phyloP scores from a whole-genome alignment of 2,329 filamentous ascomycete genomes.

The Xylaria sp. region DNA sequence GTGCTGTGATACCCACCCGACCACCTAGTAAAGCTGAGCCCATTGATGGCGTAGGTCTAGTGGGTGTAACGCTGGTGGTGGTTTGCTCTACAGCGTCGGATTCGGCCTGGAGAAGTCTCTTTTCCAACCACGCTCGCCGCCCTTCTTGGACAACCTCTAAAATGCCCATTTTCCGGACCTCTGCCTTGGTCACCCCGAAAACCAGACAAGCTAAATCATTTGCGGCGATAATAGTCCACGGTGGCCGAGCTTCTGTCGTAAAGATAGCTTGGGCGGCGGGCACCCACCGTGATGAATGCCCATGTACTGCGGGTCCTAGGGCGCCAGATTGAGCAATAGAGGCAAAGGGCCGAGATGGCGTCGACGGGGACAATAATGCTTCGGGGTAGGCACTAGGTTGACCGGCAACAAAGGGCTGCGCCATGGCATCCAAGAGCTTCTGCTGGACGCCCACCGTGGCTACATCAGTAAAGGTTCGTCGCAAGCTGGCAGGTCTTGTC shows the following conservation, averaged over 20 bases:
- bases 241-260: conserved; percentile 88
- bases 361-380: conserved; percentile 57
- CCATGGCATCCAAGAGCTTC: conserved; percentile 85
- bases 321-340: conserved; percentile 58
- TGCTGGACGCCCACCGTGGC: conserved; percentile 79
- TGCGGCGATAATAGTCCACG: conserved; percentile 95
- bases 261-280: conserved; percentile 96
- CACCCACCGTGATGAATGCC: conserved; percentile 89
- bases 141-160: conserved; percentile 94
- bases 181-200: conserved; percentile 98
- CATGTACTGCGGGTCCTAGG: conserved; percentile 75
- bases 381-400: conserved; percentile 54
- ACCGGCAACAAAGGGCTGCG: conserved; percentile 78
- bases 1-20: conserved; percentile 81
- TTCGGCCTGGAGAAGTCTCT: conserved; percentile 77
- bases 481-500: conserved; percentile 74
- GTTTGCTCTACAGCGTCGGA: conserved; percentile 58
- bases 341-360: conserved; percentile 54
- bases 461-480: conserved; percentile 89
- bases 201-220: conserved; percentile 96
- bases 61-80: conserved; percentile 52
- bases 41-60: conserved; percentile 54
- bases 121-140: conserved; percentile 87
- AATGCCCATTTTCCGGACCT: conserved; percentile 94
- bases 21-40: conserved; percentile 73